phyloP scores from a whole-genome alignment of 1,284 basidiomycete species.

The Fistulinella cinereoalba region DNA sequence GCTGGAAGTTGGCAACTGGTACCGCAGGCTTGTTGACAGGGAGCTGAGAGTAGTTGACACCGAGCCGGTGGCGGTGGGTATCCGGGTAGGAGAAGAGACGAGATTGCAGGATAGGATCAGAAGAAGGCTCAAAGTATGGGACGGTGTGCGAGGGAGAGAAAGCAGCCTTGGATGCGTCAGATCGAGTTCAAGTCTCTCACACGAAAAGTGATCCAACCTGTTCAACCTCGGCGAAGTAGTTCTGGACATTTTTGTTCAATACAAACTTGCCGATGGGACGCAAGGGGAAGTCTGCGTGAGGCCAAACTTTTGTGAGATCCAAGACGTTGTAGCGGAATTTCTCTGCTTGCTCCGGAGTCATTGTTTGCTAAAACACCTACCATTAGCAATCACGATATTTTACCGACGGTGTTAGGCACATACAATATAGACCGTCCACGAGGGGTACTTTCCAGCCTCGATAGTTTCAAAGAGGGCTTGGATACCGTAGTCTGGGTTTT shows the following conservation, averaged over 20 bases:
- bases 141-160: constrained; percentile 86
- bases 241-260: constrained; percentile 82
- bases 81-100: constrained; percentile 96
- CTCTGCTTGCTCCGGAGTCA: constrained; percentile 90
- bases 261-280: constrained; percentile 83
- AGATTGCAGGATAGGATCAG: constrained; percentile 89
- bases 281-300: constrained; percentile 83
- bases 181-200: too few relatives aligned
- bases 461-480: constrained; percentile 79
- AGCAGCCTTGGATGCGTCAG: constrained; percentile 57
- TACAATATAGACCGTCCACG: constrained; percentile 77
- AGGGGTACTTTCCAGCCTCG: constrained; percentile 71
- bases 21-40: constrained; percentile 82
- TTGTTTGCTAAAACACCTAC: constrained; percentile 65
- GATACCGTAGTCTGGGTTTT: constrained; percentile 81
- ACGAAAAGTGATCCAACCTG: constrained; percentile 53
- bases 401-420: constrained; percentile 23
- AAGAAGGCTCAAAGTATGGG: constrained; percentile 84
- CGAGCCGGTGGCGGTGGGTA: constrained; percentile 87
- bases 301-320: constrained; percentile 91
- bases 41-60: constrained; percentile 84
- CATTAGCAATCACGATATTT: constrained; percentile 7
- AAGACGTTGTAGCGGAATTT: constrained; percentile 85
- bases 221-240: constrained; percentile 87
- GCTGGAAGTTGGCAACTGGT: constrained; percentile 85